These are phyloP conservation scores for Epichloe scottii DNA, from an alignment of 2,329 filamentous ascomycete species.

Conservation along the genomic window DNA sequence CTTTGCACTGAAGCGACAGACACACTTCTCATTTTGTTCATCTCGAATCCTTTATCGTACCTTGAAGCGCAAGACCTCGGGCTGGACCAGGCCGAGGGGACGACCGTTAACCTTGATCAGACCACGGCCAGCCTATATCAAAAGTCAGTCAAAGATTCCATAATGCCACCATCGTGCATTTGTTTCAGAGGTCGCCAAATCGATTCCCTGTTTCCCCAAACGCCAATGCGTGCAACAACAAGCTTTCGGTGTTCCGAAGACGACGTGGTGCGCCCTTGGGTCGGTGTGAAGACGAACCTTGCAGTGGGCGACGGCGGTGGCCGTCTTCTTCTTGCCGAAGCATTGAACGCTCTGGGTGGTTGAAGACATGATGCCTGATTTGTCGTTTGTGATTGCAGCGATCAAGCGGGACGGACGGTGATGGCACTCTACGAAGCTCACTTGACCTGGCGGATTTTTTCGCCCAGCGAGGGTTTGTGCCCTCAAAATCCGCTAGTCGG, in stretches of 20 bases:
- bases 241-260: neutral
- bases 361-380: slow-evolving; percentile 56
- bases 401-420: slow-evolving; percentile 3
- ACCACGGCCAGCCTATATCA: slow-evolving; percentile 40
- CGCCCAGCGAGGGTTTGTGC: slow-evolving; percentile 21
- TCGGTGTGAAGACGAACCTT: slow-evolving; percentile 47
- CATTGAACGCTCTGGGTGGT: slow-evolving; percentile 77
- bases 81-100: slow-evolving; percentile 86
- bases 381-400: slow-evolving; percentile 7
- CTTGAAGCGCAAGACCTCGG: slow-evolving; percentile 97
- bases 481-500: slow-evolving; percentile 17
- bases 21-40: neutral
- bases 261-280: neutral
- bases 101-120: slow-evolving; percentile 98
- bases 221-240: neutral
- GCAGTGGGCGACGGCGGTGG: slow-evolving; percentile 83
- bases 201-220: neutral
- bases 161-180: neutral
- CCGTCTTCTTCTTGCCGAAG: slow-evolving; percentile 98
- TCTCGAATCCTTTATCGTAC: slow-evolving; percentile 30
- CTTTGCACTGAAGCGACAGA: neutral
- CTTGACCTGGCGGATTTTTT: slow-evolving; percentile 8
- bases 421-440: neutral
- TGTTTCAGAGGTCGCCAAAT: neutral
- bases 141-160: slow-evolving; percentile 16